Evolutionary conservation across 2,329 filamentous ascomycete genomes (phyloP), one percentile per base, ranked within the genome.

Genomic region (Fusarium devonianum): DNA sequence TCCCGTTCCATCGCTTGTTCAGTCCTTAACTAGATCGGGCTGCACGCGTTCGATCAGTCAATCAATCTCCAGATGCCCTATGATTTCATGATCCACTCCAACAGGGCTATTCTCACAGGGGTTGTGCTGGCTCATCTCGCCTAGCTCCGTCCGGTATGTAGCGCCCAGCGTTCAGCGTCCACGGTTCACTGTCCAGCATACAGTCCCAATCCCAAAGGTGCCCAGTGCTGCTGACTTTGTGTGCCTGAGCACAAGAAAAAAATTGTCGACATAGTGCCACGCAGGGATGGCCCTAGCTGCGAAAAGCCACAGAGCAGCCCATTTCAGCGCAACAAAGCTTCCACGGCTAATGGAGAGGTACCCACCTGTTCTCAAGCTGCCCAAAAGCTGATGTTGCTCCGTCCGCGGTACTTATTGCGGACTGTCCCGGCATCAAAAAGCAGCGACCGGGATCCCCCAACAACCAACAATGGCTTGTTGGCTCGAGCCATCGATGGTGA

Each of bases 11-110:
- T 59, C 34, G 40, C 46, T 14, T 29, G 21, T 37, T 32, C 28
- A 13, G 37, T 45, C 23, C 33, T 63, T 59, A 50, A 43, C 55
- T 43, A 64, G 60, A 65, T 65, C 58, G 60, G 60, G 47, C 33
- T 56, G 47, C 36, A 37, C 42, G 51, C 46, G 46, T 45, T 56
- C 54, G 47, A 50, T 59, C 53, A 50, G 51, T 60, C 51, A 49
- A 58, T 54, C 38, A 49, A 64, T 63, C 51, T 49, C 40, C 60
- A 61, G 51, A 64, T 54, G 60, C 63, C 53, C 48, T 62, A 65
- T 66, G 63, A 64, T 65, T 65, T 65, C 60, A 65, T 65, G 50
- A 49, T 53, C 63, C 63, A 63, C 63, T 33, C 21, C 28, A 49
- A 44, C 63, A 65, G 63, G 63, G 58, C 60, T 59, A 48, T 21